These are phyloP conservation scores for Diaporthe ilicicola DNA, from an alignment of 2,329 filamentous ascomycete species.

Conservation along the genomic window DNA sequence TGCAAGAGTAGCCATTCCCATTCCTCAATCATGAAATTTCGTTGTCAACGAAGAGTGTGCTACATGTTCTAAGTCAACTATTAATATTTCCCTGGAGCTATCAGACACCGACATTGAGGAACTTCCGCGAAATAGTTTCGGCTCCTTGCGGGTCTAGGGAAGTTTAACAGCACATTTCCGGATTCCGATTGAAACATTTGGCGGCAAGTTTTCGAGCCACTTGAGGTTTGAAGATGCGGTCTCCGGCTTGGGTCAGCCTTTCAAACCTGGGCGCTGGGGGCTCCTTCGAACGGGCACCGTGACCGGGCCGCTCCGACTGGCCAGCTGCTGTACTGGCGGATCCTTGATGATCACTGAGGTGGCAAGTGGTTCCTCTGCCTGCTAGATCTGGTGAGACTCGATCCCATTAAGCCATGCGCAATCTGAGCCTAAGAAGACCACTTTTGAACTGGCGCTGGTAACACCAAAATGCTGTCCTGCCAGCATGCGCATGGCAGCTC, in stretches of 20 bases:
- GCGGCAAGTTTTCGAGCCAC: constrained; percentile 6
- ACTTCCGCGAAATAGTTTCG: constrained; percentile 9
- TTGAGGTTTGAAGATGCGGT: constrained; percentile 1
- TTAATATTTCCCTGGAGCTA: neutral
- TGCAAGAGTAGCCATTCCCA: neutral
- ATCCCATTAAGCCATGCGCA: constrained; percentile 31
- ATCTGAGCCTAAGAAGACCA: constrained; percentile 32
- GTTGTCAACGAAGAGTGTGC: constrained; percentile 7
- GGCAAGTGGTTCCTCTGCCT: constrained; percentile 11
- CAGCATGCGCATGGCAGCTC: constrained; percentile 1
- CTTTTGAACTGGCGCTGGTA: constrained; percentile 29
- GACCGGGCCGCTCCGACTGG: constrained; percentile 28
- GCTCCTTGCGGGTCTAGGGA: constrained; percentile 2
- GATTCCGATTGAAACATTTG: constrained; percentile 5
- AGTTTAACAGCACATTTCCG: constrained; percentile 1
- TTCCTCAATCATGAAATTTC: neutral
- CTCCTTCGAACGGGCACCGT: neutral
- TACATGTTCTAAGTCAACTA: neutral
- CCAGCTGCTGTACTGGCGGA: neutral
- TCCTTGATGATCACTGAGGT: neutral
- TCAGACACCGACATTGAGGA: neutral
- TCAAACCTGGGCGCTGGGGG: neutral
- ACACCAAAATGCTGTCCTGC: constrained; percentile 32
- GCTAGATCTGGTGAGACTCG: constrained; percentile 33
- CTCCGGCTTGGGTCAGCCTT: constrained; percentile 8